Conservation (phyloP, 2,329 filamentous ascomycete genomes). For the Ceratocystis alfenasii region DNA sequence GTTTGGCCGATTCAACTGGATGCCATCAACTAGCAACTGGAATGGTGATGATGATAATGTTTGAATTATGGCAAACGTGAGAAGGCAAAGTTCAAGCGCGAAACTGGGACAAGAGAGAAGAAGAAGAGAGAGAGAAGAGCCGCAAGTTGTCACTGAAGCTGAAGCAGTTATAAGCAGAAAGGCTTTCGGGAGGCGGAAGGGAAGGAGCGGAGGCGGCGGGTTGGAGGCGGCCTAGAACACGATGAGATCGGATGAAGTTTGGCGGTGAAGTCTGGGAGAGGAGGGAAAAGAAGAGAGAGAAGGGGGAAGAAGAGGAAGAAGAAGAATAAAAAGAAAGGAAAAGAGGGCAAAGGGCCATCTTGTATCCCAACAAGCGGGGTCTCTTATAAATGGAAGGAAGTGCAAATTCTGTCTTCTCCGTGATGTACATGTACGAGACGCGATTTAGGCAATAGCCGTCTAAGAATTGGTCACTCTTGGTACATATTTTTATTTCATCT, state of each 20-base stretch:
- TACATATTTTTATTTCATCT: no score
- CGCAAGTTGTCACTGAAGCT: neutral
- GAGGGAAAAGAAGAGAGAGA: neutral
- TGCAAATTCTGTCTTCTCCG: neutral
- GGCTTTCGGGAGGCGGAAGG: neutral
- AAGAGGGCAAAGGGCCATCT: neutral
- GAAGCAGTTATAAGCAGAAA: neutral
- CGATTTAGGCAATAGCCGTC: neutral
- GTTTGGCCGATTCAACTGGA: neutral
- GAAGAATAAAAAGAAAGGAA: neutral
- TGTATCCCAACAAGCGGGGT: neutral
- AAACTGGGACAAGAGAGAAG: neutral
- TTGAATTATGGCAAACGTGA: constrained; percentile 2
- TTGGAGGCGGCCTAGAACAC: neutral
- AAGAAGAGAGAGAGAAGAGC: constrained; percentile 1
- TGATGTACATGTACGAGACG: neutral
- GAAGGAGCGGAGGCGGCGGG: neutral
- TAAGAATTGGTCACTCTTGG: neutral
- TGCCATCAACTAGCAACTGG: neutral
- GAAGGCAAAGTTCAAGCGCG: neutral
- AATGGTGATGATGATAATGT: constrained; percentile 1
- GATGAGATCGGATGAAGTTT: constrained; percentile 9
- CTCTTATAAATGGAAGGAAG: neutral
- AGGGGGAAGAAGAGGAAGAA: neutral
- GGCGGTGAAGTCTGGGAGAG: neutral